Percentiles rank a stretch among this genome's conserved stretches.
Evolutionary conservation across 352 stramenopile genomes (phyloP).

Genomic region (Plasmopara muralis): DNA sequence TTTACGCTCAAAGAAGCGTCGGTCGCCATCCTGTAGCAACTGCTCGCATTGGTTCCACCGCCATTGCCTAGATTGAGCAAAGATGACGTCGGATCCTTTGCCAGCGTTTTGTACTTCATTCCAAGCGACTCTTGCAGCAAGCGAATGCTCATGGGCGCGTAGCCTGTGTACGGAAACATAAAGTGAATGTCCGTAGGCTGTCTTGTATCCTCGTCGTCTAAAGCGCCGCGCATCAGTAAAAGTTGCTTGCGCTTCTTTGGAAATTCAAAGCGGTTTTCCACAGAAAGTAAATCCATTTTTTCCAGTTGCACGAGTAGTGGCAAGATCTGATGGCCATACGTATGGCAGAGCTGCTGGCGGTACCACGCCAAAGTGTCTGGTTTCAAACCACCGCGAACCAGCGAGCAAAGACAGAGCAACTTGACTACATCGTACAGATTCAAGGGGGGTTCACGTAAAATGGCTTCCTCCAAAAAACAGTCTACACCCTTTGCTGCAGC

Average conservation of each 20-base stretch:
- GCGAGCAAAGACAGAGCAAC: conserved; percentile 67
- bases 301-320: conserved; percentile 65
- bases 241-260: conserved; percentile 39
- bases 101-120: conserved; percentile 54
- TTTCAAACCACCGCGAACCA: conserved; percentile 61
- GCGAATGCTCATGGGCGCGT: conserved; percentile 77
- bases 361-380: conserved; percentile 53
- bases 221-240: conserved; percentile 28
- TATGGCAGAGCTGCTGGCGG: conserved; percentile 72
- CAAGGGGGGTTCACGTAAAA: conserved; percentile 59
- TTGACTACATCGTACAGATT: conserved; percentile 70
- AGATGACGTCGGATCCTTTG: conserved; percentile 29
- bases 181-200: conserved; percentile 66
- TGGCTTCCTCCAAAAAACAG: conserved; percentile 57
- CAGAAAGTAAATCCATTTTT: conserved; percentile 59
- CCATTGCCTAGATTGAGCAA: conserved; percentile 19
- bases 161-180: conserved; percentile 83
- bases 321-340: conserved; percentile 68
- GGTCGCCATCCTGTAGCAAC: conserved; percentile 14
- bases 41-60: conserved; percentile 16
- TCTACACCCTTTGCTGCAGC: conserved; percentile 50
- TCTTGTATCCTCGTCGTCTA: conserved; percentile 50
- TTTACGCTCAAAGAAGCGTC: conserved; percentile 12
- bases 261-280: conserved; percentile 62
- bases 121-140: conserved; percentile 69